Base-by-base conservation (phyloP, 495 filamentous ascomycete species). In the Daldinia vernicosa region DNA sequence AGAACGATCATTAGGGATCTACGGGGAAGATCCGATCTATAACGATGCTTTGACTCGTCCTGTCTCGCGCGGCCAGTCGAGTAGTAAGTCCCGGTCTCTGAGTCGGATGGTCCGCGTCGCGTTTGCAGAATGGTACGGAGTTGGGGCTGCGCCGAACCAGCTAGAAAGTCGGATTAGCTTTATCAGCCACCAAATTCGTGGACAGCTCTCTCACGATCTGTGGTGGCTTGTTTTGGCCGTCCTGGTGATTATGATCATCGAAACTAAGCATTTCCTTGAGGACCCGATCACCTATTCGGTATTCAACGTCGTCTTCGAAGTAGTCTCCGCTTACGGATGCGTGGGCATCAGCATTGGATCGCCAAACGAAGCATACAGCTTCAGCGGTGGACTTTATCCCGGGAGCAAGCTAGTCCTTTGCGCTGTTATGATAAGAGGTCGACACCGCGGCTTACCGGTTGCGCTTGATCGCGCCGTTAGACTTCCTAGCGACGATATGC, bases 241-340 rank as follows among this genome's bases (percentile, higher is more conserved):
- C n/a, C 80, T 93, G 22, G 82, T 93, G 64, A 93, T 97, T 73
- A 83, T 88, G 53, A 90, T 90, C 67, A 89, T 91, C 61, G 93
- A 96, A 74, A 87, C 88, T 3, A 79, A 80, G 55, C 84, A 91
- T 67, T 93, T 90, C 77, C 82, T 85, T 9, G 73, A 77, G 24
- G 84, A 93, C 59, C 93, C 93, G 0, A 82, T 90, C 17, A 84
- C 84, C 1, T 95, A 88, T 80, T 90, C 88, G 55, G 89, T 93
- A 17, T 96, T 96, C 79, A 95, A 95, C 72, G 86, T 96, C 63
- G 83, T 93, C 30, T 97, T 97, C 75, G 94, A 97, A 71, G 88
- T 92, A 22, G 91, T 96, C 1, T 90, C 87, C 12, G 93, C 87
- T 0, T 96, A 97, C 73, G 92, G 91, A n/a, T 92, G 90, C 73